Evolutionary conservation across 1,284 basidiomycete species (phyloP).

Genomic region (Ceratobasidium sp.): DNA sequence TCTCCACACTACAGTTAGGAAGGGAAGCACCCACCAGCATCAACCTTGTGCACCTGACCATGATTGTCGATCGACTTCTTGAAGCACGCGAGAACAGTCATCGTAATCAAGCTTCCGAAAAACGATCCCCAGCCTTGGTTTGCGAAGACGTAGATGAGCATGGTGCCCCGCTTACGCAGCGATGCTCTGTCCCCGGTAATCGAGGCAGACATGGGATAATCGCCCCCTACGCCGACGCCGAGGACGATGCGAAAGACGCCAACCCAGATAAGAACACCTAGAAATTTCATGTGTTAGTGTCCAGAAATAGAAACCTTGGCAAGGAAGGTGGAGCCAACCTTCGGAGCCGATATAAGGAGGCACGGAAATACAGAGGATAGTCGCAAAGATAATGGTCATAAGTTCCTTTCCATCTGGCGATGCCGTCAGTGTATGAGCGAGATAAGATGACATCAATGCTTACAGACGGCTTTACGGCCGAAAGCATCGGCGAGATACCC

Average conservation of each 20-base stretch:
- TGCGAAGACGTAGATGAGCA: slow-evolving; percentile 81
- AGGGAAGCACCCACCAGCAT: slow-evolving; percentile 66
- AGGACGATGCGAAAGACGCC: slow-evolving; percentile 48
- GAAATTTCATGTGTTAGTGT: slow-evolving; percentile 14
- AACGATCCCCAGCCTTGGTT: slow-evolving; percentile 84
- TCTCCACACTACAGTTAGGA: neutral
- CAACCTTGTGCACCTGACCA: slow-evolving; percentile 72
- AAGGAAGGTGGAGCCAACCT: neutral
- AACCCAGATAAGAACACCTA: slow-evolving; percentile 46
- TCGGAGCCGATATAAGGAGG: slow-evolving; percentile 40
- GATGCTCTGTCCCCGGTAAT: slow-evolving; percentile 71
- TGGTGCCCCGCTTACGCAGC: slow-evolving; percentile 77
- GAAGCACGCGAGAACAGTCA: slow-evolving; percentile 79
- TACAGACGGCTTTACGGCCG: slow-evolving; percentile 79
- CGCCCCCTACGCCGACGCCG: slow-evolving; percentile 49
- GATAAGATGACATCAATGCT: slow-evolving; percentile 51
- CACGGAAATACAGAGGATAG: slow-evolving; percentile 46
- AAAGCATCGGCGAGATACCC: slow-evolving; percentile 77
- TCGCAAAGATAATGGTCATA: slow-evolving; percentile 76
- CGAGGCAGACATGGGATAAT: slow-evolving; percentile 55
- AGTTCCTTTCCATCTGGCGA: slow-evolving; percentile 78
- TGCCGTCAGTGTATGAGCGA: neutral
- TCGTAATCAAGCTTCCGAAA: slow-evolving; percentile 73
- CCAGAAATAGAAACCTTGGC: slow-evolving; percentile 9
- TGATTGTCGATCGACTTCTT: slow-evolving; percentile 72